These are phyloP conservation scores for Mycena leptocephala DNA, from an alignment of 768 basidiomycete species.

Conservation along the genomic window DNA sequence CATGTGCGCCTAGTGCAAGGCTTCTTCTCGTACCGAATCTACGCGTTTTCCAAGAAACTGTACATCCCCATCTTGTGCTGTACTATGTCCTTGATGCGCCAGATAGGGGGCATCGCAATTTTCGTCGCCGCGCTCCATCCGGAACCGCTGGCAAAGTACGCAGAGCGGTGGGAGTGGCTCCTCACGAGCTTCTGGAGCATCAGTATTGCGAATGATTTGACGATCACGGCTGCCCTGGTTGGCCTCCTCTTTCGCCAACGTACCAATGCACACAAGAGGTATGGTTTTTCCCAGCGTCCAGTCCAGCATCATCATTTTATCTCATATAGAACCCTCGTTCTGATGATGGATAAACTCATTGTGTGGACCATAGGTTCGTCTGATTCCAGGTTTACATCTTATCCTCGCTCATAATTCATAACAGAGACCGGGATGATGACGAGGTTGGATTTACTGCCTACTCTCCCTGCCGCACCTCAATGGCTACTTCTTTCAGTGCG, in stretches of 20 bases:
- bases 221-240: not conserved
- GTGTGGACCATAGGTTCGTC: too few relatives aligned
- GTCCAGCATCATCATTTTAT: not conserved
- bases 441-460: not conserved
- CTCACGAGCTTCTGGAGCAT: not conserved
- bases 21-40: too few relatives aligned
- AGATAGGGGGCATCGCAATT: too few relatives aligned
- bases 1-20: not conserved
- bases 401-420: not conserved
- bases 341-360: slow-evolving; percentile 13
- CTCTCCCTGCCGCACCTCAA: not conserved
- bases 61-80: too few relatives aligned
- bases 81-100: too few relatives aligned
- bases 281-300: not conserved
- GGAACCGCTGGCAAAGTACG: too few relatives aligned
- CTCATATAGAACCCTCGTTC: not conserved
- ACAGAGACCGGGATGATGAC: not conserved
- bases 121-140: too few relatives aligned
- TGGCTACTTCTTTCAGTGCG: not conserved
- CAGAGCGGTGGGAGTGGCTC: not conserved
- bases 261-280: not conserved
- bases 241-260: not conserved
- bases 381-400: not conserved
- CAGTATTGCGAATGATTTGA: not conserved
- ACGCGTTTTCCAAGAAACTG: too few relatives aligned